phyloP scores from a whole-genome alignment of 148 eudicot genomes.

The Nepenthes mirabilis region DNA sequence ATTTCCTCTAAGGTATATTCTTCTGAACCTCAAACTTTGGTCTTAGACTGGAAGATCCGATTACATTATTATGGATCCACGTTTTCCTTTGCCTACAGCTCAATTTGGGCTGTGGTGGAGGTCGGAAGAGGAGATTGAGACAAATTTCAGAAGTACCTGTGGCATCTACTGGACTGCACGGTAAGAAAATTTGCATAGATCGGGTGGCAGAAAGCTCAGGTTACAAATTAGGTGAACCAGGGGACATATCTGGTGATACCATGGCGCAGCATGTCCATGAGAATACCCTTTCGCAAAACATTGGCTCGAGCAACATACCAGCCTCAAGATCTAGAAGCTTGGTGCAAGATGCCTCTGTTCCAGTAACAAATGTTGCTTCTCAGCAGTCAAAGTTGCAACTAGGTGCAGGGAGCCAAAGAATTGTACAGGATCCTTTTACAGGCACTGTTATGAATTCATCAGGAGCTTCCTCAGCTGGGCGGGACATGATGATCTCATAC shows the following conservation, averaged over 20 bases:
- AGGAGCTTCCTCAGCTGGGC: conserved; percentile 41
- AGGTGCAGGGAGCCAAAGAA: conserved; percentile 42
- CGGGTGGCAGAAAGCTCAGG: conserved; percentile 51
- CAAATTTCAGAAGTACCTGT: conserved; percentile 50
- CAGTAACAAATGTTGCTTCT: conserved; percentile 21
- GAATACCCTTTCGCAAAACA: conserved; percentile 37
- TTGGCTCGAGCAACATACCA: conserved; percentile 22
- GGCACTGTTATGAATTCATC: conserved; percentile 31
- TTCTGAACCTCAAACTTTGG: conserved; percentile 6
- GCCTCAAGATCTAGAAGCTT: conserved; percentile 21
- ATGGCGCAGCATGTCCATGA: conserved; percentile 41
- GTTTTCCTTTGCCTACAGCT: conserved; percentile 39
- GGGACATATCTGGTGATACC: conserved; percentile 22
- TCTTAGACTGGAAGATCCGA: conserved; percentile 5
- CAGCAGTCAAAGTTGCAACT: conserved; percentile 35
- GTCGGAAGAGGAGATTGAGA: conserved; percentile 54
- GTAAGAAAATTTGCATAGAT: conserved; percentile 60
- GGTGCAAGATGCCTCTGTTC: conserved; percentile 26
- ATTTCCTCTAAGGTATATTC: conserved; percentile 39
- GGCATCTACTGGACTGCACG: conserved; percentile 37
- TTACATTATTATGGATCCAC: conserved; percentile 7
- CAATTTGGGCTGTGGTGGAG: conserved; percentile 43
- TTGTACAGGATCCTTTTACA: conserved; percentile 37
- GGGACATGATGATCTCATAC: conserved; percentile 39
- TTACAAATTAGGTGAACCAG: conserved; percentile 42